phyloP scores from a whole-genome alignment of 176 grass and related monocot genomes.

The Saccharum officinarum region DNA sequence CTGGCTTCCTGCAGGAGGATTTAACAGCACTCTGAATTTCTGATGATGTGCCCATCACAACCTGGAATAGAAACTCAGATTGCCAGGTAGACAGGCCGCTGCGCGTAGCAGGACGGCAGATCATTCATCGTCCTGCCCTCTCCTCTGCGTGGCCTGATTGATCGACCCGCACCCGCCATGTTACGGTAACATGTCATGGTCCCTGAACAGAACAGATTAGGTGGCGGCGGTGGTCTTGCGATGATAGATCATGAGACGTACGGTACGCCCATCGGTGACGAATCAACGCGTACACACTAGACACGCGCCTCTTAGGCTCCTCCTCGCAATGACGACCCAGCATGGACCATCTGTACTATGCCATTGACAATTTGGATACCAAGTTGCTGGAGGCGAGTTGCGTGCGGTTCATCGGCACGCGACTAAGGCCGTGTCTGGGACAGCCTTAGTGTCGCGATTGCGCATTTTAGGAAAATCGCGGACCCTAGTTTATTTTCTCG shows the following conservation, averaged over 20 bases:
- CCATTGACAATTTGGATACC: background rate
- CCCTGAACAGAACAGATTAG: constrained; percentile 5
- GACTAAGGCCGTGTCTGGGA: too few species aligned
- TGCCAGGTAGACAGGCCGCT: background rate
- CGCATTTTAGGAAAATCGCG: too few species aligned
- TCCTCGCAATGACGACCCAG: background rate
- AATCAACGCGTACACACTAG: constrained; percentile 17
- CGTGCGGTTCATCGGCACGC: background rate
- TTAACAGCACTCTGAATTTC: constrained; percentile 7
- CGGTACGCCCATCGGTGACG: background rate
- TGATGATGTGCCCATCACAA: too few species aligned
- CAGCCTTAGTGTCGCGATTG: too few species aligned
- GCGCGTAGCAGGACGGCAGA: constrained; percentile 28
- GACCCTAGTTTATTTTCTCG: too few species aligned
- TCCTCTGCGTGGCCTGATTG: constrained; percentile 28
- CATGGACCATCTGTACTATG: constrained; percentile 6
- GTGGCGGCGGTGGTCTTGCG: background rate
- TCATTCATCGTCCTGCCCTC: background rate
- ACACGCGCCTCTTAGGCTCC: background rate
- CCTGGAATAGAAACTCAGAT: background rate
- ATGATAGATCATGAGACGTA: background rate
- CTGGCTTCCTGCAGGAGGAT: background rate
- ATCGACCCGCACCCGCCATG: constrained; percentile 13
- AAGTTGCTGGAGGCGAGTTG: background rate
- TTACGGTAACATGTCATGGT: constrained; percentile 57